A percentile compares a stretch with the other conserved stretches of the same genome.
phyloP scores from a whole-genome alignment of 768 basidiomycete species.

The Tubosaeta sp. region DNA sequence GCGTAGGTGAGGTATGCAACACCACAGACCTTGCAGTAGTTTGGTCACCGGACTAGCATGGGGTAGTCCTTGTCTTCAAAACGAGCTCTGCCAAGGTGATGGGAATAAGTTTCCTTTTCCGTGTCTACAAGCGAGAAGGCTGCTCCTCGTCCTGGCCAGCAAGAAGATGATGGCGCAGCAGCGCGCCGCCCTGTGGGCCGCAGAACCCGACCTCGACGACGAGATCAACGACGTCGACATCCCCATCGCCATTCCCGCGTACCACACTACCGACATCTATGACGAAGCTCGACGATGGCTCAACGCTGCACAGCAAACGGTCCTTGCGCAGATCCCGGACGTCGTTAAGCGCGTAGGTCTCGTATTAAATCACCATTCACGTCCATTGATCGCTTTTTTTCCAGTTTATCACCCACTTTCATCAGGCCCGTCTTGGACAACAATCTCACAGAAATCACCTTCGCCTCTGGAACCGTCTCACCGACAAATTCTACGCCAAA shows the following conservation, averaged over 20 bases:
- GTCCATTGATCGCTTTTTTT: too few relatives aligned
- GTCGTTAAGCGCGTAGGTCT: conserved; percentile 77
- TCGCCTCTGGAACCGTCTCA: conserved; percentile 94
- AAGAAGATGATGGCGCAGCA: conserved; percentile 39
- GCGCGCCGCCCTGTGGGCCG: conserved; percentile 68
- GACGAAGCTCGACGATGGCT: conserved; percentile 56
- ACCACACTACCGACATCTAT: conserved; percentile 26
- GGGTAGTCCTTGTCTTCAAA: too few relatives aligned
- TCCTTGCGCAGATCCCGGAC: conserved; percentile 70
- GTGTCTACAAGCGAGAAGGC: background rate
- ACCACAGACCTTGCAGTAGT: too few relatives aligned
- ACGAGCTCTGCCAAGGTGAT: too few relatives aligned
- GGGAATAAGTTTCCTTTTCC: background rate
- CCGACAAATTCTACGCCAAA: conserved; percentile 92
- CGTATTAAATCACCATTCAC: conserved; percentile 25
- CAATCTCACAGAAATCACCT: conserved; percentile 85
- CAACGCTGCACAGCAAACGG: conserved; percentile 58
- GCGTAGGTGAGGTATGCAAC: too few relatives aligned
- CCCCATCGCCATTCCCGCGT: conserved; percentile 27
- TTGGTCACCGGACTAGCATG: too few relatives aligned
- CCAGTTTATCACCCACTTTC: conserved; percentile 93
- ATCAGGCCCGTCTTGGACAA: conserved; percentile 89
- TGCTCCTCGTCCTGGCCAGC: background rate
- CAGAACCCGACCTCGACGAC: conserved; percentile 77
- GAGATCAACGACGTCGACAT: conserved; percentile 69